Evolutionary conservation across 2,329 filamentous ascomycete species (phyloP).

Genomic region (Pestalotiopsis sp.): DNA sequence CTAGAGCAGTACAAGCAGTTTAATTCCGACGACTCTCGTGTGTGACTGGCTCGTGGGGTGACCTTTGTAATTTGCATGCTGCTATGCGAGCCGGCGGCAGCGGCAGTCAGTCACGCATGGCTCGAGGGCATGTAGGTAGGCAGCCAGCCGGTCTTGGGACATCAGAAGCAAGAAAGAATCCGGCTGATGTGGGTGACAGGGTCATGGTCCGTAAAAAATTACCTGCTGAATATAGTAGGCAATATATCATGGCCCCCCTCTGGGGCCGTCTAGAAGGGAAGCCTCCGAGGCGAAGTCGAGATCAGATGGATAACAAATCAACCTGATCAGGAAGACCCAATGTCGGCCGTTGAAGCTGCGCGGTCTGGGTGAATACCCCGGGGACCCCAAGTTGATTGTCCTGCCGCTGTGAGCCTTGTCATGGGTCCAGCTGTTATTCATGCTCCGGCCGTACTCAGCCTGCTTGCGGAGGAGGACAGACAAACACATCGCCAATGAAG

Average conservation of each 20-base stretch:
- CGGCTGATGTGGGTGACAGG: not conserved
- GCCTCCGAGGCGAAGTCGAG: not conserved
- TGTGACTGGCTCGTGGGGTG: constrained; percentile 1
- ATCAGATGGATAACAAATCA: not conserved
- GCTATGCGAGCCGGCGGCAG: not conserved
- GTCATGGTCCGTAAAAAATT: not conserved
- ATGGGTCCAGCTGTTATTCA: not conserved
- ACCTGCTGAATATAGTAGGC: not conserved
- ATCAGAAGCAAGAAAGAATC: not conserved
- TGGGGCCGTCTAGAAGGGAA: not conserved
- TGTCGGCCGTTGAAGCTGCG: not conserved
- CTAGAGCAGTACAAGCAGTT: constrained; percentile 3
- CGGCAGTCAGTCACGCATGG: not conserved
- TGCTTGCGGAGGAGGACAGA: not conserved
- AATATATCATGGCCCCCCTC: not conserved
- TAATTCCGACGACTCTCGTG: not conserved
- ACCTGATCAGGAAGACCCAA: not conserved
- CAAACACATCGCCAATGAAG: not conserved
- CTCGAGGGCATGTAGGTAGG: no score
- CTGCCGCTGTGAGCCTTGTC: not conserved
- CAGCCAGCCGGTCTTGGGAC: not conserved
- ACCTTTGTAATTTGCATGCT: not conserved
- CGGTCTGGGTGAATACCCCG: no score
- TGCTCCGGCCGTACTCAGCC: not conserved
- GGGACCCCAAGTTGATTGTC: not conserved